Base-by-base conservation (phyloP, 2,329 filamentous ascomycete genomes). In the Xylaria sp. region DNA sequence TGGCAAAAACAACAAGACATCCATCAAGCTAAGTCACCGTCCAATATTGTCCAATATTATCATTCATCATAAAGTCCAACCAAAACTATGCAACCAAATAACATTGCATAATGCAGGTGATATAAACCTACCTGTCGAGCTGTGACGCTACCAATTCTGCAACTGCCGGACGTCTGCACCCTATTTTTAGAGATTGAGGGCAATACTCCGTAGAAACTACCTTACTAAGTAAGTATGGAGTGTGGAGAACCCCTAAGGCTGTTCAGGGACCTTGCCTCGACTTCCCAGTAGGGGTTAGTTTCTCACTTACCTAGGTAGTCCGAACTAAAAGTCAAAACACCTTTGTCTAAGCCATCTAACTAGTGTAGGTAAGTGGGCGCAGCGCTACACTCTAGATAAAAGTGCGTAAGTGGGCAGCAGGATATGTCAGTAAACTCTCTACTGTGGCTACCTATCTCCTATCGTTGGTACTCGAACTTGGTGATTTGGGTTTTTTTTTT, bases 151-250 rank as follows among this genome's bases (percentile, higher is more conserved):
- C 15, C 30, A 55, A 12, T 18, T 53, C 18, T 18, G 15, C 48
- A 30, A 20, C 8, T 52, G 28, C 48, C 48, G 28, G 48, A n/a
- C 32, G 8, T 32, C 28, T 32, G 7, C 23, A 48, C 18, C 48
- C 48, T 52, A 52, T 52, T 52, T 52, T 32, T 55, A 55, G 50
- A 36, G 25, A 36, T 32, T 13, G n/a, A 15, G 25, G 25, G 48
- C 25, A n/a, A 48, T 48, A 48, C 36, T 39, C 36, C 36, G 36
- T 15, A 39, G 5, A 39, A 39, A 39, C 36, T 10, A 39, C n/a
- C n/a, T n/a, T n/a, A n/a, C n/a, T n/a, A n/a, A n/a, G n/a, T n/a
- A n/a, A 4, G 34, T 20, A 25, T 34, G 28, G 28, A 52, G 25
- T 30, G n/a, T 36, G n/a, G 50, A 55, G 30, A 34, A 36, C 50